Percentiles rank a stretch among this genome's conserved stretches.
These are phyloP conservation scores for Beauveria sp. DNA, from an alignment of 2,329 filamentous ascomycete genomes.

Conservation along the genomic window DNA sequence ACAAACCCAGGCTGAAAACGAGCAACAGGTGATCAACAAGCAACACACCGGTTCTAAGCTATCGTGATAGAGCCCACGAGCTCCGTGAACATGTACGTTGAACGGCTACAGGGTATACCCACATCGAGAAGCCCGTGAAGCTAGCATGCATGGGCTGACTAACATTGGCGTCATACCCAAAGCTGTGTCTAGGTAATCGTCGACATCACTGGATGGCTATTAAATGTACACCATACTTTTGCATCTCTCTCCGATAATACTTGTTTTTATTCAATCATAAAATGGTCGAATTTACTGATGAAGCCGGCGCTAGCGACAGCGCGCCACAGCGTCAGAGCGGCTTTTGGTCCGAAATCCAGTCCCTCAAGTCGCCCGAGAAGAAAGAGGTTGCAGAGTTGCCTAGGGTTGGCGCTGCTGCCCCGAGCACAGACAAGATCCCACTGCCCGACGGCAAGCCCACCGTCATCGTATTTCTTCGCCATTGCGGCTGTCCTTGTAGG, in stretches of 20 bases:
- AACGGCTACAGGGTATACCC: conserved; percentile 2
- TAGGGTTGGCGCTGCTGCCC: conserved; percentile 46
- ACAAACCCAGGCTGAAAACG: background rate
- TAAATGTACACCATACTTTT: background rate
- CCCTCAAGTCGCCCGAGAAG: conserved; percentile 31
- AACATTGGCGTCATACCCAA: background rate
- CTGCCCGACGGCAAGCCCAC: conserved; percentile 49
- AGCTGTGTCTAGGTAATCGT: background rate
- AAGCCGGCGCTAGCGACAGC: background rate
- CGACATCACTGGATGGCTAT: background rate
- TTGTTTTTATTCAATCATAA: background rate
- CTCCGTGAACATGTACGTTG: background rate
- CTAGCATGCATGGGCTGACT: background rate
- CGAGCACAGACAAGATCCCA: conserved; percentile 41
- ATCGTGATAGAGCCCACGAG: background rate
- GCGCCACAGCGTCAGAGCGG: conserved; percentile 13
- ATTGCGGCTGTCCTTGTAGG: conserved; percentile 69
- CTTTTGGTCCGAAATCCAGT: conserved; percentile 31
- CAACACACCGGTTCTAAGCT: no score
- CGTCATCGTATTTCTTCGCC: conserved; percentile 60
- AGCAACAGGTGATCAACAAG: background rate
- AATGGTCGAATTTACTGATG: background rate
- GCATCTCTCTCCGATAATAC: background rate
- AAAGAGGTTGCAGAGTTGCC: conserved; percentile 41
- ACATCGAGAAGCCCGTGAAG: background rate